Conservation (phyloP, 2,329 filamentous ascomycete species). For the Aureobasidium leucospermi region DNA sequence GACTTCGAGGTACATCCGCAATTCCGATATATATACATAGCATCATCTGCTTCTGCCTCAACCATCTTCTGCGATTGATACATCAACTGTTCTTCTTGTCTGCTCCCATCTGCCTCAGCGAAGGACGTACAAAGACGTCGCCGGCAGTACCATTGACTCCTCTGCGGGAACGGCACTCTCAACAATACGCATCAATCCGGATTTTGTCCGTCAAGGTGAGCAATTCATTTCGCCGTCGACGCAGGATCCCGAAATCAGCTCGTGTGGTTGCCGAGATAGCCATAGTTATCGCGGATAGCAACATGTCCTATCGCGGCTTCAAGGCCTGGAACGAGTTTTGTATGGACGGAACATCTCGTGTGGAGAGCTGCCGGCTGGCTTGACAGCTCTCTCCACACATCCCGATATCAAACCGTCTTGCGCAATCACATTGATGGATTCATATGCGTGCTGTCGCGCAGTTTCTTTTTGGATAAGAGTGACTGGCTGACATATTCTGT, state of each 20-base stretch:
- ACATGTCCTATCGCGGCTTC: not conserved
- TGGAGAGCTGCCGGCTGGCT: not conserved
- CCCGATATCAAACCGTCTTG: not conserved
- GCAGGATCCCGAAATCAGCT: not conserved
- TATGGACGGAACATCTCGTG: slow-evolving; percentile 7
- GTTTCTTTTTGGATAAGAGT: not conserved
- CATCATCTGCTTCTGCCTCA: not conserved
- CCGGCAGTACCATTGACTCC: not conserved
- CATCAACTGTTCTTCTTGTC: not conserved
- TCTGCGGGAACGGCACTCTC: not conserved
- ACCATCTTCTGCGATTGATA: not conserved
- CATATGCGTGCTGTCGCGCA: not conserved
- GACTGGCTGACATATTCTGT: not conserved
- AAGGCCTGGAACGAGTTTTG: not conserved
- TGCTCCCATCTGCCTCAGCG: not conserved
- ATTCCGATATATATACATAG: slow-evolving; percentile 8
- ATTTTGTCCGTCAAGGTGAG: not conserved
- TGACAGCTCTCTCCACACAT: slow-evolving; percentile 5
- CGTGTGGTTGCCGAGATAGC: not conserved
- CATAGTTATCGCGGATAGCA: not conserved
- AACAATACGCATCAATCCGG: not conserved
- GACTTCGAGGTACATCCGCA: not conserved
- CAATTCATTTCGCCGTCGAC: not conserved
- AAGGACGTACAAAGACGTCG: not conserved
- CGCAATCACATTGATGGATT: not conserved